Evolutionary conservation across 1,139 yeast species (phyloP).

Genomic region (Spathaspora sp.): DNA sequence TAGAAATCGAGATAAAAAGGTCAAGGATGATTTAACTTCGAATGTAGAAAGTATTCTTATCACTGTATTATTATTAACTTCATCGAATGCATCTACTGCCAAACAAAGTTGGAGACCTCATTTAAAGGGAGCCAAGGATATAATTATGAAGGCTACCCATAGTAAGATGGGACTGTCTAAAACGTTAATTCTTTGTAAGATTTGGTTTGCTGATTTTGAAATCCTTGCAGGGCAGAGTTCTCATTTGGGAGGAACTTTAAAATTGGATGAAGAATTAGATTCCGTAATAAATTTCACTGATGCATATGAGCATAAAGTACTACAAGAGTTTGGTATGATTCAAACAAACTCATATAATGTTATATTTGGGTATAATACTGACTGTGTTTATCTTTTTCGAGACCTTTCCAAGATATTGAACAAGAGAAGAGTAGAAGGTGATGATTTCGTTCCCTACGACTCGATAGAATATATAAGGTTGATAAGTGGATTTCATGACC

Average conservation of each 20-base stretch:
- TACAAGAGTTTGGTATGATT: conserved; percentile 31
- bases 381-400: conserved; percentile 43
- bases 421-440: conserved; percentile 27
- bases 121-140: conserved; percentile 63
- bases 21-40: conserved; percentile 30
- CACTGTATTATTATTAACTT: conserved; percentile 59
- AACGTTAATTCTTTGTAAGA: conserved; percentile 53
- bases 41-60: conserved; percentile 63
- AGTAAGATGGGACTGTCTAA: conserved; percentile 24
- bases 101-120: conserved; percentile 71
- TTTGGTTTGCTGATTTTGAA: conserved; percentile 65
- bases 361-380: conserved; percentile 54
- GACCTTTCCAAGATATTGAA: conserved; percentile 51
- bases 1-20: conserved; percentile 18
- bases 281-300: conserved; percentile 46
- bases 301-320: conserved; percentile 33
- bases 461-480: conserved; percentile 24
- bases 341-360: conserved; percentile 50
- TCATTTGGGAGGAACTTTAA: conserved; percentile 59
- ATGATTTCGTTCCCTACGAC: conserved; percentile 11
- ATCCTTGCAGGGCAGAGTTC: conserved; percentile 62
- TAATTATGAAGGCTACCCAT: conserved; percentile 47
- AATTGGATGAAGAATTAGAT: conserved; percentile 46
- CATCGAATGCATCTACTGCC: conserved; percentile 61
- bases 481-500: conserved; percentile 24